A percentile compares a stretch with the other conserved stretches of the same genome.
phyloP scores from a whole-genome alignment of 257 asterid genomes.

The Phtheirospermum japonicum region DNA sequence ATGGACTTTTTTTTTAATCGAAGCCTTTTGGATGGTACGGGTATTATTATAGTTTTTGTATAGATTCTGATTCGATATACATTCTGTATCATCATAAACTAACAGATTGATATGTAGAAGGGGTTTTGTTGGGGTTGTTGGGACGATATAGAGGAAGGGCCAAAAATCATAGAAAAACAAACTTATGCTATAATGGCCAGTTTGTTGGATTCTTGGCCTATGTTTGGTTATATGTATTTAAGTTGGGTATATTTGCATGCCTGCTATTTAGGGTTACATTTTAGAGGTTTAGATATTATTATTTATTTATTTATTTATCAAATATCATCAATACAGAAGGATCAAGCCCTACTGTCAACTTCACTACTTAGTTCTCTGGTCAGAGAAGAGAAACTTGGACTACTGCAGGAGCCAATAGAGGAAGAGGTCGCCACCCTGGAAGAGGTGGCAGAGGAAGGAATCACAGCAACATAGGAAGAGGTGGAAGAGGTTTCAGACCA shows the following conservation, averaged over 20 bases:
- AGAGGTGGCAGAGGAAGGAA: too few species aligned
- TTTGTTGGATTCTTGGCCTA: too few species aligned
- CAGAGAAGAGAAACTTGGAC: too few species aligned
- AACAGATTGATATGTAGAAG: slow-evolving; percentile 23
- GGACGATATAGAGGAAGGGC: slow-evolving; percentile 18
- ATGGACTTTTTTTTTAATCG: slow-evolving; percentile 16
- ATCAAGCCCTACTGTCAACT: too few species aligned
- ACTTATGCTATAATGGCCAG: neutral
- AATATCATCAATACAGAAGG: too few species aligned
- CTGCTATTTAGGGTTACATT: slow-evolving; percentile 13
- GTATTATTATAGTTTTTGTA: slow-evolving; percentile 41
- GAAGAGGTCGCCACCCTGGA: too few species aligned
- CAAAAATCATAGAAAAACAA: slow-evolving; percentile 23
- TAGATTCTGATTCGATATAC: slow-evolving; percentile 46
- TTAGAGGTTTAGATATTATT: slow-evolving; percentile 17
- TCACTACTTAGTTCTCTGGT: too few species aligned
- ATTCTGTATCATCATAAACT: slow-evolving; percentile 31
- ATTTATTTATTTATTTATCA: too few species aligned
- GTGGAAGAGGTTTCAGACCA: too few species aligned
- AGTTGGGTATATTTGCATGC: slow-evolving; percentile 26
- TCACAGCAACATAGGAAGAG: too few species aligned
- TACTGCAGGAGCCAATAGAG: too few species aligned
- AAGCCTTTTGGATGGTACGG: too few species aligned
- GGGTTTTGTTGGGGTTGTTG: slow-evolving; percentile 7
- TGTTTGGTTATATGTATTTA: slow-evolving; percentile 2